phyloP scores from a whole-genome alignment of 164 flowering plant species.

The Tetrastigma voinierianum region DNA sequence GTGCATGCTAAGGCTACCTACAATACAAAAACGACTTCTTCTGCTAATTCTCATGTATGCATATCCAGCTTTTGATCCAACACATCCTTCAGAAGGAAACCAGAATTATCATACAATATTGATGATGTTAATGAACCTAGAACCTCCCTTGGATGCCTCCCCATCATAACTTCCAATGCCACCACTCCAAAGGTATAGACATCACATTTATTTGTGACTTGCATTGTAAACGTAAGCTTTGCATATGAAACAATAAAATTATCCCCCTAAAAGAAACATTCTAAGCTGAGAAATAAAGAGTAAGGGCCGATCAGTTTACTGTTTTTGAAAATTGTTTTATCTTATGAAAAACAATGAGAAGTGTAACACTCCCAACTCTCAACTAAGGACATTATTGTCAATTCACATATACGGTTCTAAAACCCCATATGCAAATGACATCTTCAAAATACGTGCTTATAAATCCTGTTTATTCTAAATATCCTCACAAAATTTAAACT shows the following conservation, averaged over 20 bases:
- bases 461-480: no score
- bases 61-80: slow-evolving; percentile 54
- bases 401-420: no score
- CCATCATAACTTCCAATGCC: slow-evolving; percentile 63
- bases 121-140: slow-evolving; percentile 30
- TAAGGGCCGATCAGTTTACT: no score
- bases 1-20: slow-evolving; percentile 54
- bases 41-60: slow-evolving; percentile 48
- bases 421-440: no score
- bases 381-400: no score
- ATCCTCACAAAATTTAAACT: no score
- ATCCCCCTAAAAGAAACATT: not conserved
- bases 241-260: slow-evolving; percentile 2
- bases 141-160: slow-evolving; percentile 65
- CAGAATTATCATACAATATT: slow-evolving; percentile 1
- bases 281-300: no score
- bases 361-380: no score
- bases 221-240: slow-evolving; percentile 62
- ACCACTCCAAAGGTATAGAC: slow-evolving; percentile 78
- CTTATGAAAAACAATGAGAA: no score
- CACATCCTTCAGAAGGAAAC: slow-evolving; percentile 40
- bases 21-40: slow-evolving; percentile 39
- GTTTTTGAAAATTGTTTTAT: no score
- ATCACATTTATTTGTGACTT: slow-evolving; percentile 58
- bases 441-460: no score